Conservation (phyloP, 2,329 filamentous ascomycete genomes). For the Gnomoniopsis smithogilvyi region DNA sequence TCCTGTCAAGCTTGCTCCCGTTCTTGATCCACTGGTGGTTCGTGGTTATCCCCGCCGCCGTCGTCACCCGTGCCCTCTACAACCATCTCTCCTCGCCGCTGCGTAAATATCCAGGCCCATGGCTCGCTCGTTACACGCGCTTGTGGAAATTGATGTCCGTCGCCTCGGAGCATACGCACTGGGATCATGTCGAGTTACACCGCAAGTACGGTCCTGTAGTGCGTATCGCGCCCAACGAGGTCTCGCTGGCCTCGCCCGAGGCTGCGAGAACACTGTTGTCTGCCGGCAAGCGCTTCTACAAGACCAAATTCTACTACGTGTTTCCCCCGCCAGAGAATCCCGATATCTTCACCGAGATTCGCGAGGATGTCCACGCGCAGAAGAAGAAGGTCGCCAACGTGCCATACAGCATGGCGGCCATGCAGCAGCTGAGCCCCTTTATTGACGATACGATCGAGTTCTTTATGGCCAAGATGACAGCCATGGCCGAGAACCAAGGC, state of each 20-base stretch:
- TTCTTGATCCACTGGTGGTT: conserved; percentile 28
- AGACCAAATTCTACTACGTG: conserved; percentile 50
- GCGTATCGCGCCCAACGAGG: conserved; percentile 46
- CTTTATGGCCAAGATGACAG: conserved; percentile 39
- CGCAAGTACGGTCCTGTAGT: conserved; percentile 44
- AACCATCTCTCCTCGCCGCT: conserved; percentile 32
- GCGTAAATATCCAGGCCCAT: conserved; percentile 32
- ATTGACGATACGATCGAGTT: conserved; percentile 50
- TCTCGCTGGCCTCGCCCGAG: conserved; percentile 43
- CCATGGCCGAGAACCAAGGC: conserved; percentile 27
- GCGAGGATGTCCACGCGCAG: conserved; percentile 50
- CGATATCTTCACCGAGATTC: conserved; percentile 55
- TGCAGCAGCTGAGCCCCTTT: conserved; percentile 48
- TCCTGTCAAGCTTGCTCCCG: conserved; percentile 20
- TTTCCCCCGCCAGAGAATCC: conserved; percentile 56
- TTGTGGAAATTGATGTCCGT: conserved; percentile 41
- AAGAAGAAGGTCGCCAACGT: conserved; percentile 53
- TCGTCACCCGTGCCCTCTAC: conserved; percentile 27
- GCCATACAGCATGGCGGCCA: conserved; percentile 51
- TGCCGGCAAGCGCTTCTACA: conserved; percentile 50
- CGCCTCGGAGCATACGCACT: conserved; percentile 36
- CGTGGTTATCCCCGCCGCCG: conserved; percentile 22
- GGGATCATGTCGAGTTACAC: conserved; percentile 42
- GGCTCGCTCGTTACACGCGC: conserved; percentile 31
- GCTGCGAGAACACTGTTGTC: conserved; percentile 42